Evolutionary conservation across 768 basidiomycete species (phyloP).

Genomic region (Suillus americanus): DNA sequence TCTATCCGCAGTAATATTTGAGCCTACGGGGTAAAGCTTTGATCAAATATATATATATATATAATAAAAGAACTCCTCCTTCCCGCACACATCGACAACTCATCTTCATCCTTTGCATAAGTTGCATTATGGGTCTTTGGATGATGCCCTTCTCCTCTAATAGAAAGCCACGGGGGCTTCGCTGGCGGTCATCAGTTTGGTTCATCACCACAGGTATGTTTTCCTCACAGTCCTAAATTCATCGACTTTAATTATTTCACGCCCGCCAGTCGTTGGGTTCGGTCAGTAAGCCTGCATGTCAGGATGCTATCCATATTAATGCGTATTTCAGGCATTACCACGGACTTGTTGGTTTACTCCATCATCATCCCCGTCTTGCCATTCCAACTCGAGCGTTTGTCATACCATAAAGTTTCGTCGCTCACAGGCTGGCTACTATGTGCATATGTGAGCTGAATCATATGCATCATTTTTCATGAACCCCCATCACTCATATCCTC

Average conservation of each 20-base stretch:
- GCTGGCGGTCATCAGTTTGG: constrained; percentile 60
- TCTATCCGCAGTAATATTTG: too few species aligned
- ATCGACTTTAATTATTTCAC: constrained; percentile 4
- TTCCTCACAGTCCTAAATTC: not conserved
- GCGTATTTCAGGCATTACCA: constrained; percentile 34
- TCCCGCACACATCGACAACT: not conserved
- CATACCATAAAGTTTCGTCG: constrained; percentile 45
- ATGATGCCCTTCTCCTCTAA: not conserved
- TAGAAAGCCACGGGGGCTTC: constrained; percentile 42
- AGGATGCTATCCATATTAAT: not conserved
- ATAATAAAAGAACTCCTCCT: not conserved
- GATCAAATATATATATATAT: not conserved
- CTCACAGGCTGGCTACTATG: constrained; percentile 62
- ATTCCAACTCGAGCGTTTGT: constrained; percentile 54
- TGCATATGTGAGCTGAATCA: constrained; percentile 45
- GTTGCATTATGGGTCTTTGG: not conserved
- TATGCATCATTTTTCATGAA: not conserved
- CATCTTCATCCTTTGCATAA: not conserved
- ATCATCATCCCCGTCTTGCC: constrained; percentile 64
- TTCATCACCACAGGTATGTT: constrained; percentile 47
- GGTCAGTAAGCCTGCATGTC: constrained; percentile 33
- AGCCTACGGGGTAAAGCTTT: too few species aligned
- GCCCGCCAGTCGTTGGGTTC: constrained; percentile 43
- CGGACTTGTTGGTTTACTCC: constrained; percentile 61
- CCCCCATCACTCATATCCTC: constrained; percentile 7